Conservation (phyloP, 2,329 filamentous ascomycete species). For the Diaporthe velutina region DNA sequence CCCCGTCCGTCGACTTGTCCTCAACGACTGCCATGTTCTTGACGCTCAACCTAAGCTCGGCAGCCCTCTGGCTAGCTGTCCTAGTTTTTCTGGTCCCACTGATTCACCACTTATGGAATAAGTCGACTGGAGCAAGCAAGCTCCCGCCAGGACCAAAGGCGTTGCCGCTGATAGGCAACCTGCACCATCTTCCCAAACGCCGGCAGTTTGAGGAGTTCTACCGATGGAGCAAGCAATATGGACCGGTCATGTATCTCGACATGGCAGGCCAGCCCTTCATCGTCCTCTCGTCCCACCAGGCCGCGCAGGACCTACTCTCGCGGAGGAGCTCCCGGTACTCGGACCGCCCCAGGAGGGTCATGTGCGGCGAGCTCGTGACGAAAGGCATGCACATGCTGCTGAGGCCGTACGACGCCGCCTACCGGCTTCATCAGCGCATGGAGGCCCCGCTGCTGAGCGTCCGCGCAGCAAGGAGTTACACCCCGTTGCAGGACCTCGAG, state of each 20-base stretch:
- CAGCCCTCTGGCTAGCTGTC: background rate
- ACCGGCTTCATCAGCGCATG: background rate
- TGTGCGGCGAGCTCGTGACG: background rate
- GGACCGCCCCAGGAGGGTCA: background rate
- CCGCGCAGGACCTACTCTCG: background rate
- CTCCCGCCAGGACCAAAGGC: background rate
- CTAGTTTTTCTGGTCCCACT: background rate
- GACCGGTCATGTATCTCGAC: conserved; percentile 1
- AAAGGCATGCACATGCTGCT: background rate
- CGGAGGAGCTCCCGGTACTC: background rate
- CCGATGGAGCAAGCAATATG: background rate
- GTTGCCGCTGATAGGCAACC: background rate
- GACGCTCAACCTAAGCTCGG: background rate
- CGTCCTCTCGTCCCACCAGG: background rate
- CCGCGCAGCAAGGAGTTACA: background rate
- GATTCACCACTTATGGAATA: background rate
- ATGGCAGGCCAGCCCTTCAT: background rate
- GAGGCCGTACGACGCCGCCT: background rate
- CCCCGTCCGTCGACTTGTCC: background rate
- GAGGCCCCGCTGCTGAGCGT: background rate
- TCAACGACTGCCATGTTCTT: background rate
- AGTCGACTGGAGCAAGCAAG: background rate
- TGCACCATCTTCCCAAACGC: background rate
- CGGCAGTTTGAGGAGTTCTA: background rate
- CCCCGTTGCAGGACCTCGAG: background rate